These are phyloP conservation scores for Arabis hirsuta DNA, from an alignment of 345 rosid genomes.

Conservation along the genomic window DNA sequence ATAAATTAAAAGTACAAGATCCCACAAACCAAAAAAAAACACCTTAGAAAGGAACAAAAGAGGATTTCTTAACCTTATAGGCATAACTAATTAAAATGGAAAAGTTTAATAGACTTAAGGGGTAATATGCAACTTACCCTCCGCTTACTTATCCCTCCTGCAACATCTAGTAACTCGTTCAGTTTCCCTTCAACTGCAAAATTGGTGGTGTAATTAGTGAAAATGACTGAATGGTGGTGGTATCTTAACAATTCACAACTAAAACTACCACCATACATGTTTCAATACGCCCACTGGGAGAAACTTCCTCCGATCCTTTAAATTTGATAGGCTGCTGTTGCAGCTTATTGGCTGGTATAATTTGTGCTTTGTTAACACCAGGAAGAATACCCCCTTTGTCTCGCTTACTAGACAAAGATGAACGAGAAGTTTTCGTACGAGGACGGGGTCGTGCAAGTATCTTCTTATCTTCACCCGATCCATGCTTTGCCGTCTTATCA, in stretches of 20 bases:
- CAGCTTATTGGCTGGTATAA: constrained; percentile 50
- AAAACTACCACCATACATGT: constrained; percentile 59
- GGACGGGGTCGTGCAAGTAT: constrained; percentile 58
- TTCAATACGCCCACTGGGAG: constrained; percentile 75
- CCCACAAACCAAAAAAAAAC: constrained; percentile 16
- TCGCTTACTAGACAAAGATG: constrained; percentile 58
- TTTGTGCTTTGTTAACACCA: constrained; percentile 60
- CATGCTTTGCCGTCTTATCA: constrained; percentile 52
- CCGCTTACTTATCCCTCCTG: constrained; percentile 90
- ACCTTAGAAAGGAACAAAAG: constrained; percentile 1
- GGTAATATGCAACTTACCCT: constrained; percentile 60
- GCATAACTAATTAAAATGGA: constrained; percentile 15
- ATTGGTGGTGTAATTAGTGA: constrained; percentile 21
- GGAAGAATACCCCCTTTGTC: constrained; percentile 53
- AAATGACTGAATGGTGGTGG: background rate
- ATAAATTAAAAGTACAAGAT: constrained; percentile 26
- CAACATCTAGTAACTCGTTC: constrained; percentile 89
- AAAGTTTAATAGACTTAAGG: background rate
- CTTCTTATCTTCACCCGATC: constrained; percentile 52
- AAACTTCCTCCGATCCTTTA: constrained; percentile 62
- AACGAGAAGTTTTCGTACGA: constrained; percentile 60
- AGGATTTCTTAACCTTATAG: constrained; percentile 20
- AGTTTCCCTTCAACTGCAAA: constrained; percentile 92
- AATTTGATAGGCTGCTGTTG: constrained; percentile 58
- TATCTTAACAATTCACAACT: constrained; percentile 1